Percentiles rank a stretch among this genome's conserved stretches.
These are phyloP conservation scores for Amanita inopinata DNA, from an alignment of 768 basidiomycete species.

Conservation along the genomic window DNA sequence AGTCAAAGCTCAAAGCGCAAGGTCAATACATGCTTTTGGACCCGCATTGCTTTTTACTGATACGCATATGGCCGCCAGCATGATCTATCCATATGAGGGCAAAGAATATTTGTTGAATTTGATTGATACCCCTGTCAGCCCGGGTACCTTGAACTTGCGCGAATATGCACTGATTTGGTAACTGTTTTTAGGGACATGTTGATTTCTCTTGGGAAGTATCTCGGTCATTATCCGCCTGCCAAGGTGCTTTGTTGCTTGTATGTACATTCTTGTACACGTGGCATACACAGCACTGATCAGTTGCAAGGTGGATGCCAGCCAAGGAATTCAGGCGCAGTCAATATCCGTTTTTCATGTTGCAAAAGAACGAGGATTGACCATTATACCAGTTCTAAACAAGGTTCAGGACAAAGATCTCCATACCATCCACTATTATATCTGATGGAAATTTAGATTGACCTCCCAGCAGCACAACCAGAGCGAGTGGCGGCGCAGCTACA, in stretches of 20 bases:
- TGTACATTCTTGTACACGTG: conserved; percentile 9
- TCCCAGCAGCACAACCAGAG: conserved; percentile 81
- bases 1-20: conserved; percentile 96
- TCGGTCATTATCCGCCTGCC: conserved; percentile 83
- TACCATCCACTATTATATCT: conserved; percentile 2
- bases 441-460: conserved; percentile 61
- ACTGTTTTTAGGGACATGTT: conserved; percentile 67
- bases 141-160: not conserved
- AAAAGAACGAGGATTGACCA: conserved; percentile 64
- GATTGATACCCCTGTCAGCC: conserved; percentile 84
- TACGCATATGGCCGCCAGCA: conserved; percentile 33
- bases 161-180: not conserved
- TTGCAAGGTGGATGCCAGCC: conserved; percentile 86
- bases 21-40: conserved; percentile 28
- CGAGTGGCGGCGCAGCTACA: conserved; percentile 74
- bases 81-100: conserved; percentile 58
- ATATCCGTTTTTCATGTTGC: conserved; percentile 92
- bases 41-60: conserved; percentile 4
- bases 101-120: conserved; percentile 75
- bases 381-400: conserved; percentile 93
- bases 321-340: conserved; percentile 96
- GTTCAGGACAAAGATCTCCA: conserved; percentile 23
- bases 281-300: not conserved
- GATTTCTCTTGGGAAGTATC: conserved; percentile 98
- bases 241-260: conserved; percentile 73